These are phyloP conservation scores for Allium fistulosum DNA, from an alignment of 106 monocot species.

Conservation along the genomic window DNA sequence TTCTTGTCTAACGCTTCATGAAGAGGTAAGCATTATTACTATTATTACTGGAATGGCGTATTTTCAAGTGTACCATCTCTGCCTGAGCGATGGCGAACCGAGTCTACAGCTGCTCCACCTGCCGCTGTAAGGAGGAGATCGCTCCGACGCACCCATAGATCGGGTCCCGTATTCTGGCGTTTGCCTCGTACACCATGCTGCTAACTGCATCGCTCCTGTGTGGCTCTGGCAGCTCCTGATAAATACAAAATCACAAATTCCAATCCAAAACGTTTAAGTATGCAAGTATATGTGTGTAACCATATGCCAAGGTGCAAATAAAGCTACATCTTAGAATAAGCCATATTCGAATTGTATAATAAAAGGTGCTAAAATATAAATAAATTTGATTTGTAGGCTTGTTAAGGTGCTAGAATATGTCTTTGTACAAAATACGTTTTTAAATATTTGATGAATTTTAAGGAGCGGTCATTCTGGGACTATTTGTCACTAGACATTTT, in stretches of 20 bases:
- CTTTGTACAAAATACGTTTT: too few relatives aligned
- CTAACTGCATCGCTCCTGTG: conserved; percentile 52
- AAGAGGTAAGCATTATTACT: conserved; percentile 11
- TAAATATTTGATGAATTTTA: too few relatives aligned
- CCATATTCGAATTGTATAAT: too few relatives aligned
- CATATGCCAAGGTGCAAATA: too few relatives aligned
- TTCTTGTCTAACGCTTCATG: too few relatives aligned
- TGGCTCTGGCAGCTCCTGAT: conserved; percentile 36
- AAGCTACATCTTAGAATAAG: not conserved
- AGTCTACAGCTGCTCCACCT: conserved; percentile 36
- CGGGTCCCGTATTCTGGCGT: conserved; percentile 42
- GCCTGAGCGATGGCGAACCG: conserved; percentile 48
- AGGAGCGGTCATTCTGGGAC: too few relatives aligned
- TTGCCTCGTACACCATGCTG: conserved; percentile 59
- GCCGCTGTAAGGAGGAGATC: conserved; percentile 41
- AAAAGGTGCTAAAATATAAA: too few relatives aligned
- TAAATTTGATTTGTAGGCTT: too few relatives aligned
- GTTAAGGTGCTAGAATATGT: too few relatives aligned
- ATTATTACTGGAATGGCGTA: conserved; percentile 8
- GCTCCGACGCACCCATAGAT: conserved; percentile 52
- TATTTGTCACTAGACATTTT: too few relatives aligned
- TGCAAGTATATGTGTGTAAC: too few relatives aligned
- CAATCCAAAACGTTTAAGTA: too few relatives aligned
- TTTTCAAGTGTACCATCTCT: conserved; percentile 36
- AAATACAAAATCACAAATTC: not conserved